Percentiles rank a stretch among this genome's conserved stretches.
phyloP scores from a whole-genome alignment of 768 basidiomycete species.

The Boletus tylopilopsis region DNA sequence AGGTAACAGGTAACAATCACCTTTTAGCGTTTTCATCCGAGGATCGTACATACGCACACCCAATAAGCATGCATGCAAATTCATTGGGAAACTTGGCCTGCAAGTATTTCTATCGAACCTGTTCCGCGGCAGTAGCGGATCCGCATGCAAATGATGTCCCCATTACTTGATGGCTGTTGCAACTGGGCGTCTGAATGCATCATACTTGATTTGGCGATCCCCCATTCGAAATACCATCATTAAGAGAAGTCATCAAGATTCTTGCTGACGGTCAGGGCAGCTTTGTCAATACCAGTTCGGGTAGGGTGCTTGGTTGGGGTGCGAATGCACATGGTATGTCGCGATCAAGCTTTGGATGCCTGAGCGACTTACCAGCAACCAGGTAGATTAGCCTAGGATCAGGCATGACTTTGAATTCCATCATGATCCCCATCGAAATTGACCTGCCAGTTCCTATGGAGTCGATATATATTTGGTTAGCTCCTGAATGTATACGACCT shows the following conservation, averaged over 20 bases:
- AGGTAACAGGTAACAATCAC: constrained; percentile 71
- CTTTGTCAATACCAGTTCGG: constrained; percentile 63
- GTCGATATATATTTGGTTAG: constrained; percentile 61
- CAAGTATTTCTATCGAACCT: constrained; percentile 52
- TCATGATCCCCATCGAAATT: constrained; percentile 83
- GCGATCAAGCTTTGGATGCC: not conserved
- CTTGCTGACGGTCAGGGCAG: constrained; percentile 68
- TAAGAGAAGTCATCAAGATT: constrained; percentile 59
- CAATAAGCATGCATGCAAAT: constrained; percentile 73
- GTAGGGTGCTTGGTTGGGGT: constrained; percentile 84
- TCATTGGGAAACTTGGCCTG: constrained; percentile 78
- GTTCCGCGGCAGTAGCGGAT: constrained; percentile 51
- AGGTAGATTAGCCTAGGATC: constrained; percentile 82
- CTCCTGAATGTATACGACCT: not conserved
- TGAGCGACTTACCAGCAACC: constrained; percentile 3
- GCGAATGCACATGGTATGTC: constrained; percentile 77
- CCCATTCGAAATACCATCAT: constrained; percentile 73
- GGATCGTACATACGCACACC: constrained; percentile 78
- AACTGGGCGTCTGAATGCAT: constrained; percentile 24
- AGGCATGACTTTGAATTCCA: constrained; percentile 56
- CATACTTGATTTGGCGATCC: constrained; percentile 63
- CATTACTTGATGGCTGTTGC: constrained; percentile 33
- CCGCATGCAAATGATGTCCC: constrained; percentile 47
- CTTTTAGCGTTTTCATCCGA: constrained; percentile 65
- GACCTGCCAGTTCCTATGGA: constrained; percentile 52